Conservation (phyloP, 1,284 basidiomycete species). For the Puccinia triticina region DNA sequence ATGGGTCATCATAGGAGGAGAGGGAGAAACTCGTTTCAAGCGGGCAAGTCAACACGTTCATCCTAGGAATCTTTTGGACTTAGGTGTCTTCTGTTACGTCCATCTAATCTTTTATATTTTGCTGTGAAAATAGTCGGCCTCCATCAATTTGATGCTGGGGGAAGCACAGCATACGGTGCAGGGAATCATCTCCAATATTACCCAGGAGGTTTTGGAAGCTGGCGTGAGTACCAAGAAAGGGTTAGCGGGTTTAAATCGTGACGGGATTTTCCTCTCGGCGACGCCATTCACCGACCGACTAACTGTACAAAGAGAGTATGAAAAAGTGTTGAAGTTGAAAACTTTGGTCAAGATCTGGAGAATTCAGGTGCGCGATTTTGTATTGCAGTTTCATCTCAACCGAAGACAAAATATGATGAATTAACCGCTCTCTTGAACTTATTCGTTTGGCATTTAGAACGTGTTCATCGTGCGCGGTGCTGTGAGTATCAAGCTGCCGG, state of each 20-base stretch:
- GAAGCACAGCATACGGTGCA: conserved; percentile 46
- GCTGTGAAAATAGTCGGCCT: conserved; percentile 22
- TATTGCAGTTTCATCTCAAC: background rate
- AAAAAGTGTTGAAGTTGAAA: conserved; percentile 45
- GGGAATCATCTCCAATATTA: conserved; percentile 46
- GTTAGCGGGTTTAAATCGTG: conserved; percentile 43
- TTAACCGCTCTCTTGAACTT: too few relatives aligned
- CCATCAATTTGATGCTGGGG: conserved; percentile 44
- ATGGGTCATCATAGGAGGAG: conserved; percentile 26
- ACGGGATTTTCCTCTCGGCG: conserved; percentile 47
- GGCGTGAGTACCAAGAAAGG: conserved; percentile 45
- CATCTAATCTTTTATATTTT: background rate
- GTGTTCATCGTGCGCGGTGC: conserved; percentile 44
- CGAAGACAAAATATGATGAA: background rate
- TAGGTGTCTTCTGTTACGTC: background rate
- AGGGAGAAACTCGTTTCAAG: conserved; percentile 39
- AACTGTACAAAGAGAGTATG: conserved; percentile 46
- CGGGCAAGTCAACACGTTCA: conserved; percentile 21
- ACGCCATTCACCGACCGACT: conserved; percentile 33
- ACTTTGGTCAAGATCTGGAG: conserved; percentile 50
- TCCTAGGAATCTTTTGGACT: background rate
- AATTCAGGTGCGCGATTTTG: background rate
- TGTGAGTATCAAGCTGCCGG: conserved; percentile 15
- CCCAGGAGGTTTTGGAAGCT: conserved; percentile 31
- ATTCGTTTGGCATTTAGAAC: conserved; percentile 21